Evolutionary conservation across 2,329 filamentous ascomycete genomes (phyloP).

Genomic region (Pyrenophora seminiperda): DNA sequence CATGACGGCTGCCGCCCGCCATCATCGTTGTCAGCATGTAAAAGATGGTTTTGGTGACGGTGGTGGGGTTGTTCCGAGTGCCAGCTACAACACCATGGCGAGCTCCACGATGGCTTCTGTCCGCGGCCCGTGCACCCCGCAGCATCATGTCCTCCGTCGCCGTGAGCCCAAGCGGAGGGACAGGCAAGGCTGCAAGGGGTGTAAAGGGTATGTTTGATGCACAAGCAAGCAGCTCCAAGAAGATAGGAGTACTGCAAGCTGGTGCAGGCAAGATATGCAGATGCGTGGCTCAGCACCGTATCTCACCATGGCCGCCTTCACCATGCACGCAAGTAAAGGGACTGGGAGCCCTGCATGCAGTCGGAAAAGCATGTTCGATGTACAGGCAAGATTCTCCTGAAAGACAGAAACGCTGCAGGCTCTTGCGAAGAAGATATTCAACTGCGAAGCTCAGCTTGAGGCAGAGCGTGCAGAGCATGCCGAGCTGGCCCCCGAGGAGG

Average conservation of each 20-base stretch:
- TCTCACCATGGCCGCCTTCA: too few species aligned
- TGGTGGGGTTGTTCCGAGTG: background rate
- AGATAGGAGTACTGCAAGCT: background rate
- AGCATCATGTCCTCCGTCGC: background rate
- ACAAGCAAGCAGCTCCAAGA: background rate
- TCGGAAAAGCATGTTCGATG: too few species aligned
- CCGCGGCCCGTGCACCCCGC: slow-evolving; percentile 14
- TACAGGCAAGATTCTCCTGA: too few species aligned
- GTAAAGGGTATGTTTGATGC: background rate
- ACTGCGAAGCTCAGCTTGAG: background rate
- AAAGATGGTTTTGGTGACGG: background rate
- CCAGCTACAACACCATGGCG: slow-evolving; percentile 10
- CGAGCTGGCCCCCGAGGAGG: too few species aligned
- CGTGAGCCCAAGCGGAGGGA: background rate
- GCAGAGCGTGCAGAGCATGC: background rate
- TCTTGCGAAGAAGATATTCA: background rate
- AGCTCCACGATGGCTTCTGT: slow-evolving; percentile 7
- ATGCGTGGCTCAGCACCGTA: too few species aligned
- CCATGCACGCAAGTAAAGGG: too few species aligned
- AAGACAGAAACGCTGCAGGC: background rate
- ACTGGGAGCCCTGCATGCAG: too few species aligned
- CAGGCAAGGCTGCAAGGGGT: background rate
- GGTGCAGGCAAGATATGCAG: too few species aligned
- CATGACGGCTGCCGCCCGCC: too few species aligned
- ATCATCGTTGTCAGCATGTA: too few species aligned